phyloP scores from a whole-genome alignment of 2,329 filamentous ascomycete genomes.

The Aspergillus caelatus region DNA sequence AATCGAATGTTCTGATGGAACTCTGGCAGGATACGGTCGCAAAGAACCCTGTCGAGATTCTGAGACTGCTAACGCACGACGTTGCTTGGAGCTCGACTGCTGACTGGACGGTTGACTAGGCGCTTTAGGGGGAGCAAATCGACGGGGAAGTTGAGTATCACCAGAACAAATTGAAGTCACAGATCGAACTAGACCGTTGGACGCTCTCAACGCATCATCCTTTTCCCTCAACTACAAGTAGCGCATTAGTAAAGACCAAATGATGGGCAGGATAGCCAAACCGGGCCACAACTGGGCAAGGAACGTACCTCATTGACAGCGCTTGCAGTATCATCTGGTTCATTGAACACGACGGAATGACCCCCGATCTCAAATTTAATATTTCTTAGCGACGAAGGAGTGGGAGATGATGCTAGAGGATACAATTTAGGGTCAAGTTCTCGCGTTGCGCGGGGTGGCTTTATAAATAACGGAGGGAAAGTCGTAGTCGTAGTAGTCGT shows the following conservation, averaged over 20 bases:
- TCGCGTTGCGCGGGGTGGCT: conserved; percentile 69
- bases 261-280: too few species aligned
- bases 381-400: conserved; percentile 74
- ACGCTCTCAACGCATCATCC: conserved; percentile 46
- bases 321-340: conserved; percentile 60
- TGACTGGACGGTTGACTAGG: conserved; percentile 28
- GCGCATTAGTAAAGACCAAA: conserved; percentile 9
- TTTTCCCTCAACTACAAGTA: conserved; percentile 47
- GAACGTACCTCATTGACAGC: conserved; percentile 57
- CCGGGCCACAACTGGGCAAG: conserved; percentile 15
- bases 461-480: conserved; percentile 82
- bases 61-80: conserved; percentile 56
- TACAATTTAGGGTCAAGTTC: conserved; percentile 86
- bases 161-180: conserved; percentile 47
- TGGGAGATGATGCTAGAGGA: conserved; percentile 80
- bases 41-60: conserved; percentile 55
- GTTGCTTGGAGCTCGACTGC: conserved; percentile 35
- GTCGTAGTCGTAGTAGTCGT: conserved; percentile 83
- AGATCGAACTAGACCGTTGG: conserved; percentile 53
- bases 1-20: conserved; percentile 55
- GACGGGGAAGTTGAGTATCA: conserved; percentile 33
- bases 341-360: conserved; percentile 62
- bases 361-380: conserved; percentile 74
- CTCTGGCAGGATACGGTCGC: conserved; percentile 29
- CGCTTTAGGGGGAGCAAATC: conserved; percentile 26